Percentiles rank a stretch among this genome's conserved stretches.
Evolutionary conservation across 768 basidiomycete species (phyloP).

Genomic region (Cystobasidium ongulense): DNA sequence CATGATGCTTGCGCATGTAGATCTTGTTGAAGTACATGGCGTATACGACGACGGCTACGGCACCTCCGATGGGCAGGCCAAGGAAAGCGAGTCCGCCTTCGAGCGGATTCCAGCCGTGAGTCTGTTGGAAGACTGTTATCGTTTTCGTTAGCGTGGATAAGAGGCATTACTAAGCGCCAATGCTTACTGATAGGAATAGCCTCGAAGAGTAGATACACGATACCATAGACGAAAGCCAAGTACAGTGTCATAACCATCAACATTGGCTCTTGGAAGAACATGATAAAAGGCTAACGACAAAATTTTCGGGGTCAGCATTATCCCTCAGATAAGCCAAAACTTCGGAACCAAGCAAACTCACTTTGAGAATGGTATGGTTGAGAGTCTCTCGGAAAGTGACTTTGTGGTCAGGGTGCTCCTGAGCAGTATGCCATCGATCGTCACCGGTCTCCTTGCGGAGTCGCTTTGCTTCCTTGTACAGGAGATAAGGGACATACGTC

Average conservation of each 20-base stretch:
- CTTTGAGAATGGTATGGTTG: conserved; percentile 14
- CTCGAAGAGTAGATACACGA: conserved; percentile 44
- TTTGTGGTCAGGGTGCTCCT: conserved; percentile 26
- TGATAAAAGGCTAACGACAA: conserved; percentile 33
- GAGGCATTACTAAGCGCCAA: not conserved
- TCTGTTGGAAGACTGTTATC: conserved; percentile 29
- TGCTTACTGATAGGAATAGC: conserved; percentile 42
- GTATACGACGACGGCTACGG: conserved; percentile 9
- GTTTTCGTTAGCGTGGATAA: too few relatives aligned
- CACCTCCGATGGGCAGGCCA: conserved; percentile 36
- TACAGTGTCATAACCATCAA: conserved; percentile 8
- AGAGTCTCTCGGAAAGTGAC: conserved; percentile 26
- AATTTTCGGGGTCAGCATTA: not conserved
- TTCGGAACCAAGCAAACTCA: not conserved
- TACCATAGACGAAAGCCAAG: conserved; percentile 34
- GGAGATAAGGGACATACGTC: conserved; percentile 37
- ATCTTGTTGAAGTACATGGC: conserved; percentile 37
- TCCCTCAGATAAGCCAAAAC: not conserved
- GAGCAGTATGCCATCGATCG: conserved; percentile 34
- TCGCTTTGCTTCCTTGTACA: conserved; percentile 38
- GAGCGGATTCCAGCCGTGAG: conserved; percentile 43
- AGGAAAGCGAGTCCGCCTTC: conserved; percentile 37
- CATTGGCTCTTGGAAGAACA: conserved; percentile 34
- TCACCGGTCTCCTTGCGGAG: conserved; percentile 41
- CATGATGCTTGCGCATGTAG: conserved; percentile 36